A percentile compares a stretch with the other conserved stretches of the same genome.
phyloP scores from a whole-genome alignment of 2,329 filamentous ascomycete genomes.

The Clarireedia sp. region DNA sequence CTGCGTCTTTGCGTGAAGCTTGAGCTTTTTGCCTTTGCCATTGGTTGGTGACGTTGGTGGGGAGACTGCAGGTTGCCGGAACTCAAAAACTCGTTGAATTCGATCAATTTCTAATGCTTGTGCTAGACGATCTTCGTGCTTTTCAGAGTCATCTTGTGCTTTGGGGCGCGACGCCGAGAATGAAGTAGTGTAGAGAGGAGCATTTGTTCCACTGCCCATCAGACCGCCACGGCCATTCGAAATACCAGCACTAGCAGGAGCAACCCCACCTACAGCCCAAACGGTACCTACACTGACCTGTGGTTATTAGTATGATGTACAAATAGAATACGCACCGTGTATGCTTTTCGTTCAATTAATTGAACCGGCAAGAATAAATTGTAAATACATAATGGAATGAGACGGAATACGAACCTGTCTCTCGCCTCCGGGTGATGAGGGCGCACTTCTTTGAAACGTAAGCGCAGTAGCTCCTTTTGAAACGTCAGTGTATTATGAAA shows the following conservation, averaged over 20 bases:
- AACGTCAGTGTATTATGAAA: constrained; percentile 5
- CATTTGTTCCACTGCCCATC: constrained; percentile 64
- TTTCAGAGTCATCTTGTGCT: constrained; percentile 53
- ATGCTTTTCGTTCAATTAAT: no score
- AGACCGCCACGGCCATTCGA: constrained; percentile 57
- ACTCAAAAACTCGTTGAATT: constrained; percentile 56
- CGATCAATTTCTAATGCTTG: constrained; percentile 74
- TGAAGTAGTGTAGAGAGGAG: constrained; percentile 52
- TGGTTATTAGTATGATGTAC: constrained; percentile 10
- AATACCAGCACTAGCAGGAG: constrained; percentile 47
- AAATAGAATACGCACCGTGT: neutral
- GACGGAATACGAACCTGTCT: constrained; percentile 23
- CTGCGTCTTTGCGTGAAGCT: constrained; percentile 26
- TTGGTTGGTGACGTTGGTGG: constrained; percentile 22
- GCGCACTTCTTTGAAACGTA: constrained; percentile 24
- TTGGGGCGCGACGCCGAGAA: constrained; percentile 37
- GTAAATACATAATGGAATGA: no score
- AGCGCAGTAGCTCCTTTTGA: constrained; percentile 25
- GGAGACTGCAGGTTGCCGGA: constrained; percentile 29
- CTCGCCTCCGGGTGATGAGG: constrained; percentile 19
- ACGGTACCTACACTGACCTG: constrained; percentile 61
- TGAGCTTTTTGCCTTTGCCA: constrained; percentile 16
- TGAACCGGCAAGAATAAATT: no score
- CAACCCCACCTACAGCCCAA: constrained; percentile 70
- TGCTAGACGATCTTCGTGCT: constrained; percentile 68